A percentile compares a stretch with the other conserved stretches of the same genome.
Conservation (phyloP, 2,329 filamentous ascomycete genomes). For the Ramularia endophylla region DNA sequence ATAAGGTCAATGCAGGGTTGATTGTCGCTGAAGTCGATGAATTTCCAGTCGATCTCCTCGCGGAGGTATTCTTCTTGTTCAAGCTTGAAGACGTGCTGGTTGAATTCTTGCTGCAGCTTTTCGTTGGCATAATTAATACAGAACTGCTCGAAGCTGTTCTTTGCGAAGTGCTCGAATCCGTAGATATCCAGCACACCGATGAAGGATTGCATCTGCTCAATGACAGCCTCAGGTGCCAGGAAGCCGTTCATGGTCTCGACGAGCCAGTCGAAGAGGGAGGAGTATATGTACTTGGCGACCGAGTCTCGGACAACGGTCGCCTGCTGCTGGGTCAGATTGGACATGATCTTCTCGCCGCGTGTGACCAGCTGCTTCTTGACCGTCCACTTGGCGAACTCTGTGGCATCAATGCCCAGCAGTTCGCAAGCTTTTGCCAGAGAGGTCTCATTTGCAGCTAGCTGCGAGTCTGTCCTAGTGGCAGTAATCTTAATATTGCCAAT, state of each 20-base stretch:
- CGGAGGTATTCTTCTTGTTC: constrained; percentile 97
- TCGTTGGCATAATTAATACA: constrained; percentile 99
- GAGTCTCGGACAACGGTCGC: constrained; percentile 93
- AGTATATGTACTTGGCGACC: constrained; percentile 98
- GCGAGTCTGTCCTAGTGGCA: constrained; percentile 80
- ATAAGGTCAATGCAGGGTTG: constrained; percentile 99
- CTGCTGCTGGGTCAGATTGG: constrained; percentile 88
- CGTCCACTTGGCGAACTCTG: constrained; percentile 93
- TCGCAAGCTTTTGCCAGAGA: constrained; percentile 73
- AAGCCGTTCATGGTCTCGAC: constrained; percentile 95
- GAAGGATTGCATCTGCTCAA: constrained; percentile 77
- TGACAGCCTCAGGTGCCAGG: constrained; percentile 80
- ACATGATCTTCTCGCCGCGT: constrained; percentile 94
- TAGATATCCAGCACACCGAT: constrained; percentile 99
- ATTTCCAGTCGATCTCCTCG: constrained; percentile 98
- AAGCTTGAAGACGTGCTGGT: constrained; percentile 97
- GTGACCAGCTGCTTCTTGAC: constrained; percentile 98
- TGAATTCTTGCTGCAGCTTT: constrained; percentile 98
- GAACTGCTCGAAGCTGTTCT: constrained; percentile 99
- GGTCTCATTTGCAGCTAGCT: constrained; percentile 72
- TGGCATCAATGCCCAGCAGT: constrained; percentile 79
- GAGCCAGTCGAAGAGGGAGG: constrained; percentile 96
- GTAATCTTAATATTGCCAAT: constrained; percentile 96
- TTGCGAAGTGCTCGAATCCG: constrained; percentile 97
- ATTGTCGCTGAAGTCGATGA: constrained; percentile 99